phyloP scores from a whole-genome alignment of 257 asterid genomes.

The Cynanchum wilfordii region DNA sequence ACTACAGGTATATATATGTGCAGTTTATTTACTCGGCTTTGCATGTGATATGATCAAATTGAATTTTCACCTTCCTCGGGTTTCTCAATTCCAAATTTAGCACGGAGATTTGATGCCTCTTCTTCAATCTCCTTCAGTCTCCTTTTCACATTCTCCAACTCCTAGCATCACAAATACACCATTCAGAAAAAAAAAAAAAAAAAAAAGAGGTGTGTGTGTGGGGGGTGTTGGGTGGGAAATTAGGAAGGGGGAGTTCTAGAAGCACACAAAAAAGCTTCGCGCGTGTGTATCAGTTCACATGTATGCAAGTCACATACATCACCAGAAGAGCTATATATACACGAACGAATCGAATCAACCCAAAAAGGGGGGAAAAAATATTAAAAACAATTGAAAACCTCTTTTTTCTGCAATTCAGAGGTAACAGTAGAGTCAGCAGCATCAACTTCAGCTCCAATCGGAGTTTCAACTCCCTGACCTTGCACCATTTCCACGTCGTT shows the following conservation, averaged over 20 bases:
- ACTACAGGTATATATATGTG: background rate
- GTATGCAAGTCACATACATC: background rate
- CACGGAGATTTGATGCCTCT: constrained; percentile 77
- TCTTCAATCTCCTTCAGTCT: constrained; percentile 78
- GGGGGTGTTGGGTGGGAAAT: background rate
- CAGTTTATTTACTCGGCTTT: background rate
- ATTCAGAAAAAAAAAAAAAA: no score
- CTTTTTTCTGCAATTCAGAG: constrained; percentile 7
- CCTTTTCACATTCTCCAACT: constrained; percentile 68
- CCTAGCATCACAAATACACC: constrained; percentile 31
- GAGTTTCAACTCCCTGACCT: constrained; percentile 11
- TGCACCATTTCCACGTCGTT: constrained; percentile 19
- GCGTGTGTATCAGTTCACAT: background rate
- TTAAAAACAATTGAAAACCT: background rate
- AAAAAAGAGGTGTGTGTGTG: background rate
- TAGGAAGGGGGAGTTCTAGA: background rate
- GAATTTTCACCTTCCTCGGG: constrained; percentile 44
- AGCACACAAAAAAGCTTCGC: background rate
- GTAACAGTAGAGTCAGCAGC: constrained; percentile 18
- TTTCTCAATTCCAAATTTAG: constrained; percentile 62
- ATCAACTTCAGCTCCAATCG: constrained; percentile 21
- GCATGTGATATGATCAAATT: background rate
- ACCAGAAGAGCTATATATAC: background rate
- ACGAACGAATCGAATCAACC: background rate
- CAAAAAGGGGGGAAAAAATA: background rate